Percentiles rank a stretch among this genome's conserved stretches.
These are phyloP conservation scores for Coleophoma eucalyptorum DNA, from an alignment of 2,329 filamentous ascomycete species.

Conservation along the genomic window DNA sequence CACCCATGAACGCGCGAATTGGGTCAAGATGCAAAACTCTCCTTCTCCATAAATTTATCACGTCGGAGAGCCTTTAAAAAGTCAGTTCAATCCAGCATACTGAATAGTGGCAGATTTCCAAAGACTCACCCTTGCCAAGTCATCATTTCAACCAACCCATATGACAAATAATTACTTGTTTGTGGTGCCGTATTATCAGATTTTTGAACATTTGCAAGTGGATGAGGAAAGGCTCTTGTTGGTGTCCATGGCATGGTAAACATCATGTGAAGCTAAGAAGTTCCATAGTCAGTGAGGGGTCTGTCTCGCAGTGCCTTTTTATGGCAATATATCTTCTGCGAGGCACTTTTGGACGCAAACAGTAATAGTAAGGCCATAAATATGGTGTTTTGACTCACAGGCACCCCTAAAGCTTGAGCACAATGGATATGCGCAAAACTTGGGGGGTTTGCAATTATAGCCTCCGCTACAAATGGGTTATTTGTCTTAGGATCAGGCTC, in stretches of 20 bases:
- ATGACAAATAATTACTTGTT: slow-evolving; percentile 75
- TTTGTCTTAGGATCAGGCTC: slow-evolving; percentile 56
- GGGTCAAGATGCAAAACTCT: slow-evolving; percentile 33
- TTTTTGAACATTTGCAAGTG: slow-evolving; percentile 67
- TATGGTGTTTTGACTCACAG: slow-evolving; percentile 23
- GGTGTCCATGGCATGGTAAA: slow-evolving; percentile 82
- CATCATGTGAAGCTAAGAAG: slow-evolving; percentile 63
- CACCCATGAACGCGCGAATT: slow-evolving; percentile 30
- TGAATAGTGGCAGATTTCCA: background rate
- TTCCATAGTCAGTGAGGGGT: too few species aligned
- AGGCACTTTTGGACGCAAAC: too few species aligned
- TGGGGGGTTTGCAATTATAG: slow-evolving; percentile 77
- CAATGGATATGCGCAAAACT: slow-evolving; percentile 75
- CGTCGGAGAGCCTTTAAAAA: slow-evolving; percentile 18
- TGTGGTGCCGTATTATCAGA: slow-evolving; percentile 61
- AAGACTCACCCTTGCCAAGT: slow-evolving; percentile 65
- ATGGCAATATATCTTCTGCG: too few species aligned
- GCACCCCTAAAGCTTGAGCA: slow-evolving; percentile 70
- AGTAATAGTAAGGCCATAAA: too few species aligned
- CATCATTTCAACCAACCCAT: slow-evolving; percentile 76
- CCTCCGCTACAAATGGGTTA: slow-evolving; percentile 64
- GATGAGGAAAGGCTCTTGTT: slow-evolving; percentile 70
- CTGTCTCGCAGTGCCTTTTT: too few species aligned
- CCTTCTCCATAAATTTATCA: slow-evolving; percentile 37
- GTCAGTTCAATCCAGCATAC: too few species aligned